These are phyloP conservation scores for Boletus sp. DNA, from an alignment of 768 basidiomycete genomes.

Conservation along the genomic window DNA sequence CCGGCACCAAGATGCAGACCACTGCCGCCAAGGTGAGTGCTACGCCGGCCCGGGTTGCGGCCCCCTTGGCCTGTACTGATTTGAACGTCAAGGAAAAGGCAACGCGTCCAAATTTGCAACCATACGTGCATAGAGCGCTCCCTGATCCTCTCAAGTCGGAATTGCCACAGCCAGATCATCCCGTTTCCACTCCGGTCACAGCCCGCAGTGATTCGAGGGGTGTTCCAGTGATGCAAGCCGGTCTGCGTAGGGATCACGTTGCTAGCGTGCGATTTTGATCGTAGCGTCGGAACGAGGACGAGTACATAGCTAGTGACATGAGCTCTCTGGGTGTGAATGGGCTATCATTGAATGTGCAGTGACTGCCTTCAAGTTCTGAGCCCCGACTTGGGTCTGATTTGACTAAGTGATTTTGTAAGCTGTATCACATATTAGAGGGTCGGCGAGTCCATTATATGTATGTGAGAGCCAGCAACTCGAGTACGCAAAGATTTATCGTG, in stretches of 20 bases:
- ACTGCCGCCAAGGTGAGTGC: not conserved
- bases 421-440: too few relatives aligned
- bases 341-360: too few relatives aligned
- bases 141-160: slow-evolving; percentile 5
- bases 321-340: too few relatives aligned
- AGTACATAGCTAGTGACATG: too few relatives aligned
- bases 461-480: too few relatives aligned
- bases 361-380: too few relatives aligned
- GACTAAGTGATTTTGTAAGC: too few relatives aligned
- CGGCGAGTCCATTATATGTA: too few relatives aligned
- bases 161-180: not conserved
- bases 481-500: too few relatives aligned
- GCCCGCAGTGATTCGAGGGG: not conserved
- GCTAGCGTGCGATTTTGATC: not conserved
- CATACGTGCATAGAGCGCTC: slow-evolving; percentile 10
- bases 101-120: not conserved
- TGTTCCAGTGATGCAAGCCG: not conserved
- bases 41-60: not conserved
- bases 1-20: not conserved
- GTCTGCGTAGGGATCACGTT: not conserved
- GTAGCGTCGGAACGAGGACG: not conserved
- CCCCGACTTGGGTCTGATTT: too few relatives aligned
- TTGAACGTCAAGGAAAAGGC: slow-evolving; percentile 7
- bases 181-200: not conserved
- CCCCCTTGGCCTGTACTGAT: not conserved